These are phyloP conservation scores for Cryphonectria naterciae DNA, from an alignment of 2,329 filamentous ascomycete species.

Conservation along the genomic window DNA sequence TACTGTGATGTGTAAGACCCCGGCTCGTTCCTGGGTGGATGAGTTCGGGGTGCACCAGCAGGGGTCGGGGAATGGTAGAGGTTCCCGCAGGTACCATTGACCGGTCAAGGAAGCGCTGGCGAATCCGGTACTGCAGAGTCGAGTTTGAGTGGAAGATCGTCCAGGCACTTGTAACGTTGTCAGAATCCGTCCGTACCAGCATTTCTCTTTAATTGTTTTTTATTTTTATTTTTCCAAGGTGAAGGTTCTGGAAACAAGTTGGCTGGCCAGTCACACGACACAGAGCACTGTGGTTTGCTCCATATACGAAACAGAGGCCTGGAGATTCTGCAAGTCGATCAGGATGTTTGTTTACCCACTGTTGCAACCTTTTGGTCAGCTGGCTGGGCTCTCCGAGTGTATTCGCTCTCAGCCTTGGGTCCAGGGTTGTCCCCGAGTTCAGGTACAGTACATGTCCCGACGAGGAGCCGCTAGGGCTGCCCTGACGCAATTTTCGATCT, in stretches of 20 bases:
- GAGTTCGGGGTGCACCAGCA: constrained; percentile 19
- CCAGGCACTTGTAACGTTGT: constrained; percentile 1
- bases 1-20: constrained; percentile 13
- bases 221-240: not conserved
- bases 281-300: not conserved
- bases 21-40: constrained; percentile 24
- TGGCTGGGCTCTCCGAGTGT: constrained; percentile 17
- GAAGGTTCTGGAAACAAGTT: no score
- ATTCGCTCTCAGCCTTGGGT: constrained; percentile 7
- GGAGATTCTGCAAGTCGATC: not conserved
- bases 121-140: not conserved
- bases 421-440: constrained; percentile 7
- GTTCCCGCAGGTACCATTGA: constrained; percentile 22
- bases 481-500: constrained; percentile 30
- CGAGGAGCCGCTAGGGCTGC: constrained; percentile 18
- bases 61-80: constrained; percentile 24
- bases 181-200: not conserved
- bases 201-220: no score
- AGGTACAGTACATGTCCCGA: constrained; percentile 26
- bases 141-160: not conserved
- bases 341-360: not conserved
- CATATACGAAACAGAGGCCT: not conserved
- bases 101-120: not conserved
- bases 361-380: constrained; percentile 16
- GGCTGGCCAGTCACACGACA: not conserved